Evolutionary conservation across 1,284 basidiomycete genomes (phyloP).

Genomic region (Peniophora sp.): DNA sequence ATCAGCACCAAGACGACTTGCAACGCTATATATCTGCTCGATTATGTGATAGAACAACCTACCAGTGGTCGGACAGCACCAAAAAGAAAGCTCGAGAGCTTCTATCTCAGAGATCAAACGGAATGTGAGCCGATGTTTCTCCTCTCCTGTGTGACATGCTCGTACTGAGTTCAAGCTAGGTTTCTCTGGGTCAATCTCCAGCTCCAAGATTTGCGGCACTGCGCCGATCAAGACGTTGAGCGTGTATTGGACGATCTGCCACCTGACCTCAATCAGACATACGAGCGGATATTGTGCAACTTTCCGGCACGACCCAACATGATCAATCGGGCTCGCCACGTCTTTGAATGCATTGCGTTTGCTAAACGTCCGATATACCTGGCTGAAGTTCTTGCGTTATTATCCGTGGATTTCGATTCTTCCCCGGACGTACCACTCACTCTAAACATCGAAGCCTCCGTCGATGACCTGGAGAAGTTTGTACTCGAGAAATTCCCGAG

Average conservation of each 20-base stretch:
- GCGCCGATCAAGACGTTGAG: not conserved
- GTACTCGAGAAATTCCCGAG: not conserved
- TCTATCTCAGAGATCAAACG: not conserved
- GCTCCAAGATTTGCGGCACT: not conserved
- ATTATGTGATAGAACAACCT: not conserved
- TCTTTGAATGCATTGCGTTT: not conserved
- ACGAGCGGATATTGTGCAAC: not conserved
- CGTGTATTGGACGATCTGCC: not conserved
- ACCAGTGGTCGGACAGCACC: not conserved
- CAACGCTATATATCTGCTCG: too few species aligned
- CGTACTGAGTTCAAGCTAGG: not conserved
- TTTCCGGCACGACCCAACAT: not conserved
- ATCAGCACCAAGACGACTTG: not conserved
- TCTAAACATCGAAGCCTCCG: too few species aligned
- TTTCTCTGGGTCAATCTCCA: not conserved
- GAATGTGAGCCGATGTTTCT: not conserved
- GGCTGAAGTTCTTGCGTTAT: not conserved
- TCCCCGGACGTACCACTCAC: not conserved
- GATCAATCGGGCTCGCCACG: not conserved
- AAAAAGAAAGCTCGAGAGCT: not conserved
- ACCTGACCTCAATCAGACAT: not conserved
- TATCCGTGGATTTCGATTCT: not conserved
- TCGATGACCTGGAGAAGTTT: not conserved
- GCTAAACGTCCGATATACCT: not conserved
- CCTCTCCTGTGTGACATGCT: not conserved